A percentile compares a stretch with the other conserved stretches of the same genome.
Evolutionary conservation across 108 stramenopile species (phyloP).

Genomic region (Cyclotella cryptica): DNA sequence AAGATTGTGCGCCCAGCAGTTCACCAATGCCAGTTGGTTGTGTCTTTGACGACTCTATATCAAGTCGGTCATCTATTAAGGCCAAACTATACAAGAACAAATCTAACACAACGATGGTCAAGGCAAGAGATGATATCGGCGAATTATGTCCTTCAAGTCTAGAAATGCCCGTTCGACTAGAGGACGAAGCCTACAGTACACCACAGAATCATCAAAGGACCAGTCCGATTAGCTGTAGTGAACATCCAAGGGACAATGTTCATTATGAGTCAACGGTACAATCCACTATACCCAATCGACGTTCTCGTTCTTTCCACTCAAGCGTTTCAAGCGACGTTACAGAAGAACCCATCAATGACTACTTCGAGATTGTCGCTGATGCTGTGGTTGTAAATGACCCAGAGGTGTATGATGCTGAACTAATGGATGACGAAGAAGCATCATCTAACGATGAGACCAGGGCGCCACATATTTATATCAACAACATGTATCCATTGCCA

Average conservation of each 20-base stretch:
- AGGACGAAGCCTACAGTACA: no score
- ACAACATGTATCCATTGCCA: not conserved
- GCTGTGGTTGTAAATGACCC: constrained; percentile 12
- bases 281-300: no score
- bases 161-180: no score
- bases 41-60: not conserved
- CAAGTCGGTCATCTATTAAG: not conserved
- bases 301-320: not conserved
- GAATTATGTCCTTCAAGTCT: no score
- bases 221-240: no score
- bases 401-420: constrained; percentile 6
- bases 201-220: no score
- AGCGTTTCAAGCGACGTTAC: not conserved
- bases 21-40: not conserved
- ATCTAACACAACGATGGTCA: no score
- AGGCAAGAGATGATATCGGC: no score
- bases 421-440: not conserved
- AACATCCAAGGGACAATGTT: no score
- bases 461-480: not conserved
- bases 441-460: not conserved
- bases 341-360: not conserved
- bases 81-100: not conserved
- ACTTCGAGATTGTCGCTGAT: constrained; percentile 1
- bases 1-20: not conserved
- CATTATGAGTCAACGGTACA: no score